Evolutionary conservation across 495 filamentous ascomycete species (phyloP).

Genomic region (Chaetomium tenue): DNA sequence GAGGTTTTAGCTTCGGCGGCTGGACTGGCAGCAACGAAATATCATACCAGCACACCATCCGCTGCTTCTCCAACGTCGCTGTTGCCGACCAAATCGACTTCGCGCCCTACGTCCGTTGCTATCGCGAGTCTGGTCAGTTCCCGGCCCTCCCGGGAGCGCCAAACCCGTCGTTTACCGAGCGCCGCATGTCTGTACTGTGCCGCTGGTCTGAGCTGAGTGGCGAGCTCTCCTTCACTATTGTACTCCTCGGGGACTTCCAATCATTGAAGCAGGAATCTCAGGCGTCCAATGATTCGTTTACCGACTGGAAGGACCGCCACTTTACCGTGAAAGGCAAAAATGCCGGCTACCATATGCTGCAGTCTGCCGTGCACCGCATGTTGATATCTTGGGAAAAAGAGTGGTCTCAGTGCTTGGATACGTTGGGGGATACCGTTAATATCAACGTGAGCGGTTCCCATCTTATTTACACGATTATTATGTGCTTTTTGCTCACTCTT

Average conservation of each 20-base stretch:
- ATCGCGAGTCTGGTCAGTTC: not conserved
- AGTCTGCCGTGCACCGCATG: slow-evolving; percentile 1
- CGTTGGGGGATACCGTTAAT: slow-evolving; percentile 2
- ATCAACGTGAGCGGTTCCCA: not conserved
- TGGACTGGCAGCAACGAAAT: not conserved
- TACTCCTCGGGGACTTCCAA: not conserved
- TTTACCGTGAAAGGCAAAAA: slow-evolving; percentile 10
- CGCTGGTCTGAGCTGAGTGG: not conserved
- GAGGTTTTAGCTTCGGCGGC: not conserved
- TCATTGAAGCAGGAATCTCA: not conserved
- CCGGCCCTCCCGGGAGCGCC: not conserved
- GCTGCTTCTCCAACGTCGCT: not conserved
- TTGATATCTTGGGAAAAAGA: slow-evolving; percentile 5
- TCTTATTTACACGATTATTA: too few relatives aligned
- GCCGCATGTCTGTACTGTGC: slow-evolving; percentile 4
- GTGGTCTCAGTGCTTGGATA: slow-evolving; percentile 10
- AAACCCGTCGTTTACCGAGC: not conserved
- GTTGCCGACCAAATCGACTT: not conserved
- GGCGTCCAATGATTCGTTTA: not conserved
- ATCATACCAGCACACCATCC: not conserved
- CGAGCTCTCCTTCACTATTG: not conserved
- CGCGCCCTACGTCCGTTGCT: not conserved
- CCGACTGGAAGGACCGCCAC: slow-evolving; percentile 6
- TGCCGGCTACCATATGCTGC: slow-evolving; percentile 20
- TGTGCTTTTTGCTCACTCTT: not conserved